Evolutionary conservation across 495 filamentous ascomycete genomes (phyloP), one percentile per base, ranked within the genome.

Genomic region (Xylaria telfairii): DNA sequence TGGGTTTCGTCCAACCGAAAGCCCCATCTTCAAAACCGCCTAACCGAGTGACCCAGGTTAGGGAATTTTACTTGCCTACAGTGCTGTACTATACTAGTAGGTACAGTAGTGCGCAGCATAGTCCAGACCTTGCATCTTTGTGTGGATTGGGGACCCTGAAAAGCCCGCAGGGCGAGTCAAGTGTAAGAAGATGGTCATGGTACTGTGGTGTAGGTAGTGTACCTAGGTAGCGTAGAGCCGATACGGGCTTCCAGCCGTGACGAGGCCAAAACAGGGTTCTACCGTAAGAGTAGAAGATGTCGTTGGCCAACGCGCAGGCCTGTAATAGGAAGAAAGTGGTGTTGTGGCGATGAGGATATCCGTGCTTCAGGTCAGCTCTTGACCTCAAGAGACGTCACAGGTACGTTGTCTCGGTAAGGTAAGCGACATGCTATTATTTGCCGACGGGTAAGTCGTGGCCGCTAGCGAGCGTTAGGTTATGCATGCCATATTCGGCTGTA

Each of bases 401-500:
- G 34, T 47, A 42, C 19, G 65, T 21, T 10, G 51, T 39, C 51
- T 59, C 53, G 51, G 19, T 34, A 46, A 47, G 49, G 51, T 32
- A 66, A 66, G 65, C 65, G 47, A 67, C 39, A 63, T 37, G 49
- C 56, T 67, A 67, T 67, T 67, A 67, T 66, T 67, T 68, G 26
- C 65, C 51, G 65, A 47, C 65, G 65, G 53, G 53, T 60, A 68
- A 60, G 51, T 68, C 19, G 39, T 67, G 49, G 65, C 65, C 65
- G 65, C 65, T 68, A 68, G 47, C 53, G 54, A 60, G 47, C 64
- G 64, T 66, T 66, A 32, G 64, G 64, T 41, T 66, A 59, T 68
- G 65, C 65, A 68, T 60, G 39, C 65, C 49, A 59, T 68, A 68
- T 68, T 68, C 53, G 65, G 65, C 65, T 68, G 65, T 60, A 60